phyloP scores from a whole-genome alignment of 768 basidiomycete species.

The Serendipita vermifera region DNA sequence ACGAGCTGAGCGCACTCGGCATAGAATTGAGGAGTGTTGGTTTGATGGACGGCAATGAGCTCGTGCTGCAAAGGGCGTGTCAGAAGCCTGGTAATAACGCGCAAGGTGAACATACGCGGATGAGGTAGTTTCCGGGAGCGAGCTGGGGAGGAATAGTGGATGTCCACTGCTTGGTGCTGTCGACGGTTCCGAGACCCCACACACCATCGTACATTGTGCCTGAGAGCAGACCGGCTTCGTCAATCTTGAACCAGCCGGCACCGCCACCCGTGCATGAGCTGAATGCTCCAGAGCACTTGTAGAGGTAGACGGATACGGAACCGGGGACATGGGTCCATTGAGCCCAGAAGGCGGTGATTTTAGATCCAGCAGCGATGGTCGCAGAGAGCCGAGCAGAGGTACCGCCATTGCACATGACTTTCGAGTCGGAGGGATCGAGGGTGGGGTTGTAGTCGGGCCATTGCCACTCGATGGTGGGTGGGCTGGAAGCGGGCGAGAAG shows the following conservation, averaged over 20 bases:
- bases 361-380: slow-evolving; percentile 12
- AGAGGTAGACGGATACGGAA: slow-evolving; percentile 12
- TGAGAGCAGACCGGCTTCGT: slow-evolving; percentile 10
- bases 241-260: slow-evolving; percentile 12
- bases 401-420: slow-evolving; percentile 14
- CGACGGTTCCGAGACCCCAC: slow-evolving; percentile 14
- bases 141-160: slow-evolving; percentile 14
- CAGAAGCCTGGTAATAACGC: not conserved
- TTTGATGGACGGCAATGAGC: slow-evolving; percentile 14
- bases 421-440: not conserved
- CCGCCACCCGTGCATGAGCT: not conserved
- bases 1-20: slow-evolving; percentile 15
- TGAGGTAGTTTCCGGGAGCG: slow-evolving; percentile 15
- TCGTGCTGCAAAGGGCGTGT: slow-evolving; percentile 9
- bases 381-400: slow-evolving; percentile 3
- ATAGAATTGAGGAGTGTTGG: slow-evolving; percentile 17
- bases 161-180: slow-evolving; percentile 12
- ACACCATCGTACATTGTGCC: slow-evolving; percentile 13
- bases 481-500: not conserved
- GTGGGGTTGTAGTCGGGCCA: slow-evolving; percentile 4
- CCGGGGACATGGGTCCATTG: slow-evolving; percentile 15
- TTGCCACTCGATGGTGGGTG: not conserved
- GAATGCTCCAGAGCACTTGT: slow-evolving; percentile 4
- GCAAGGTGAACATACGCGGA: slow-evolving; percentile 8
- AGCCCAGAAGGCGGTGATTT: slow-evolving; percentile 10